These are phyloP conservation scores for Erythrophleum ivorense DNA, from an alignment of 331 rosid species.

Conservation along the genomic window DNA sequence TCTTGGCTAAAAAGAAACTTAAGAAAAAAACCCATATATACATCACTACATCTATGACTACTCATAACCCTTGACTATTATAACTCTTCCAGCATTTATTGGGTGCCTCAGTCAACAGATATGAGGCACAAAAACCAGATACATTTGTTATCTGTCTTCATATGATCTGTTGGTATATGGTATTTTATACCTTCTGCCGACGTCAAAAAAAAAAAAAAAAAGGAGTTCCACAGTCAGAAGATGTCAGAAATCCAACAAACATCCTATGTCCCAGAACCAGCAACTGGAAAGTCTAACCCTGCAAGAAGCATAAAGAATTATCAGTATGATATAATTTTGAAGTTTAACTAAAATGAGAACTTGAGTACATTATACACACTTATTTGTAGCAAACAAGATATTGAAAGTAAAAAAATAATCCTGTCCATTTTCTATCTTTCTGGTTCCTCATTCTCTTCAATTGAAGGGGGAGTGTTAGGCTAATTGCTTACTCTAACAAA, in stretches of 20 bases:
- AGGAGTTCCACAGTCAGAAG: constrained; percentile 25
- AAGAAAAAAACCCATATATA: constrained; percentile 20
- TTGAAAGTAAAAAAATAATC: not conserved
- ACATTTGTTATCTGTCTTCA: constrained; percentile 45
- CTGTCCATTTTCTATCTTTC: not conserved
- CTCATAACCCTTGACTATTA: constrained; percentile 30
- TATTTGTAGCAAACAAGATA: not conserved
- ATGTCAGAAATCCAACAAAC: constrained; percentile 32
- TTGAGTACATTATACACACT: not conserved
- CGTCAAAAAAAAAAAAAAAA: not conserved
- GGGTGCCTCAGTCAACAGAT: constrained; percentile 26
- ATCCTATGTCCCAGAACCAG: constrained; percentile 8
- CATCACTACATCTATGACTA: constrained; percentile 2
- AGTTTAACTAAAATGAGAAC: not conserved
- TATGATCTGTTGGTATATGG: constrained; percentile 26
- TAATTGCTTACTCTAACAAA: constrained; percentile 8
- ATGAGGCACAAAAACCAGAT: constrained; percentile 29
- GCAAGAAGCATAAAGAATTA: constrained; percentile 35
- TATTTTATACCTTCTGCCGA: constrained; percentile 44
- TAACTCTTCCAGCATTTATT: constrained; percentile 31
- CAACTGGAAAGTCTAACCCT: constrained; percentile 32
- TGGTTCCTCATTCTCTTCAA: not conserved
- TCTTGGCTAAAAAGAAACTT: constrained; percentile 23
- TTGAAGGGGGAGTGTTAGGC: not conserved
- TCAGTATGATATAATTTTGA: constrained; percentile 22